These are phyloP conservation scores for Neonectria sp. DNA, from an alignment of 2,329 filamentous ascomycete species.

Conservation along the genomic window DNA sequence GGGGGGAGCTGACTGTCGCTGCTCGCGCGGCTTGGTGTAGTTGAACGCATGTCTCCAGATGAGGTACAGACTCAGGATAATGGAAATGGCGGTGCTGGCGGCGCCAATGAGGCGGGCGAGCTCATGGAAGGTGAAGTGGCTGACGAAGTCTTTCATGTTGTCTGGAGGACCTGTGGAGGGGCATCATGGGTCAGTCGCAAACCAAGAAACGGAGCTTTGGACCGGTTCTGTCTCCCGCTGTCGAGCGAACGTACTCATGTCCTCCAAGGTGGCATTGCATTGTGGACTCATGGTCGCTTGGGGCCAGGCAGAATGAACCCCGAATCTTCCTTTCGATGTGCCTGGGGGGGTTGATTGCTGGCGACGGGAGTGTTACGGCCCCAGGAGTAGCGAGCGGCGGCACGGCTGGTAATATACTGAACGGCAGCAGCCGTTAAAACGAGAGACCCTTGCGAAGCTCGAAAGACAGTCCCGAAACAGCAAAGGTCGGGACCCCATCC, in stretches of 20 bases:
- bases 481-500: neutral
- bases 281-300: constrained; percentile 53
- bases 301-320: neutral
- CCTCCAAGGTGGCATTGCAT: constrained; percentile 61
- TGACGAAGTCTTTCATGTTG: constrained; percentile 54
- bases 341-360: neutral
- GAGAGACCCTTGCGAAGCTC: neutral
- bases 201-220: neutral
- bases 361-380: neutral
- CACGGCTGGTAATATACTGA: neutral
- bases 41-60: constrained; percentile 72
- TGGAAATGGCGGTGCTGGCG: constrained; percentile 64
- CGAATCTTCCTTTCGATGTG: neutral
- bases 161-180: constrained; percentile 18
- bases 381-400: neutral
- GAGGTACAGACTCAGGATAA: constrained; percentile 68
- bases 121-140: constrained; percentile 68
- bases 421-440: no score
- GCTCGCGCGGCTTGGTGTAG: constrained; percentile 73
- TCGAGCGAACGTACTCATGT: constrained; percentile 56
- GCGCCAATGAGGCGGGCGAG: constrained; percentile 68
- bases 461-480: constrained; percentile 1
- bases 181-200: neutral
- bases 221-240: neutral
- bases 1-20: constrained; percentile 64